Percentiles rank a stretch among this genome's conserved stretches.
Evolutionary conservation across 140 eudicot genomes (phyloP).

Genomic region (Anethum foeniculum): DNA sequence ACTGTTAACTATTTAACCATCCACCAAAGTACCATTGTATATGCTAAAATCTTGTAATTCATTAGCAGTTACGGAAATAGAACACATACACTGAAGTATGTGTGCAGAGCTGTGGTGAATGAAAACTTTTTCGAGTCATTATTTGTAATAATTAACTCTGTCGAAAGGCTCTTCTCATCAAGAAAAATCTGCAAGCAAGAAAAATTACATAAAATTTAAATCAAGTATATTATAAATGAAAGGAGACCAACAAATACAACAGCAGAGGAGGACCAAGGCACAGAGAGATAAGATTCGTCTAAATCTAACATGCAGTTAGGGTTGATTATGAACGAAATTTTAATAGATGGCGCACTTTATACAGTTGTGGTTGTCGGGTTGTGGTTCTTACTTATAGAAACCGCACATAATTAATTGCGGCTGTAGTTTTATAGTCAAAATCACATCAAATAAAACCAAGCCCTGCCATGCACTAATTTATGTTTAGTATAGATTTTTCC

Average conservation of each 20-base stretch:
- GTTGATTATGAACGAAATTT: background rate
- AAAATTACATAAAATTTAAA: background rate
- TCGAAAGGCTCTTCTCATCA: constrained; percentile 63
- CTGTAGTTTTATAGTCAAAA: background rate
- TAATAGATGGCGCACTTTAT: background rate
- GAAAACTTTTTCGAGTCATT: constrained; percentile 69
- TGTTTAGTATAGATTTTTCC: background rate
- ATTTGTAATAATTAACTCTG: constrained; percentile 68
- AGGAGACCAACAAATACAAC: background rate
- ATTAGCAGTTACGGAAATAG: background rate
- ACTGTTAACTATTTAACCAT: background rate
- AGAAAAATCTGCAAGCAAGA: constrained; percentile 60
- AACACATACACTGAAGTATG: constrained; percentile 78
- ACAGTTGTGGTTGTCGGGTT: background rate
- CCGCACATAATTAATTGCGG: background rate
- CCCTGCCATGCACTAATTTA: background rate
- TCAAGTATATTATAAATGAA: background rate
- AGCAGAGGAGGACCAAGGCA: background rate
- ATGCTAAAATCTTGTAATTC: background rate
- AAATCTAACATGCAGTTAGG: background rate
- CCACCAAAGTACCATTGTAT: background rate
- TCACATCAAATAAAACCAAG: background rate
- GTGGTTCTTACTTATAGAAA: background rate
- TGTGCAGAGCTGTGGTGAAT: constrained; percentile 84
- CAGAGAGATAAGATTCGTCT: background rate